phyloP scores from a whole-genome alignment of 495 filamentous ascomycete species.

The Penicillium pancosmium region DNA sequence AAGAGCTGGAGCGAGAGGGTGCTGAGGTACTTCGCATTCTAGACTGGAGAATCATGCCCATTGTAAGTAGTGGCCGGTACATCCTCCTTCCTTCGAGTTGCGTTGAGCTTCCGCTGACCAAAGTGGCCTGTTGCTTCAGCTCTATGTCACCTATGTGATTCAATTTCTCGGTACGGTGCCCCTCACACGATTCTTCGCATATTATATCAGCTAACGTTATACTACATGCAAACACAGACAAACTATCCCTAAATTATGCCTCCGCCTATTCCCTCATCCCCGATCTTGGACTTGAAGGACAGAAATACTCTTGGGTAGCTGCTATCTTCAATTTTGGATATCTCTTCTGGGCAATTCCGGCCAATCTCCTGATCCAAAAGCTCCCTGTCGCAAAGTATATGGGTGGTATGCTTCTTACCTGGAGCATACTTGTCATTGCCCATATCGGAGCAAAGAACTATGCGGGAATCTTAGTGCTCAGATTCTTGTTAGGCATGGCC shows the following conservation, averaged over 20 bases:
- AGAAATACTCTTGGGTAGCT: slow-evolving; percentile 57
- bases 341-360: slow-evolving; percentile 53
- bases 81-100: neutral
- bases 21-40: slow-evolving; percentile 35
- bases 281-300: slow-evolving; percentile 51
- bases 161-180: slow-evolving; percentile 34
- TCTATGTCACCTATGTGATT: slow-evolving; percentile 43
- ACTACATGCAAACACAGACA: slow-evolving; percentile 23
- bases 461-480: slow-evolving; percentile 54
- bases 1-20: slow-evolving; percentile 37
- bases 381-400: slow-evolving; percentile 62
- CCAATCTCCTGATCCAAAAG: slow-evolving; percentile 56
- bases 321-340: slow-evolving; percentile 56
- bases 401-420: slow-evolving; percentile 59
- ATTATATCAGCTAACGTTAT: neutral
- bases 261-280: slow-evolving; percentile 40
- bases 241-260: slow-evolving; percentile 45
- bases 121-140: slow-evolving; percentile 12
- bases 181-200: neutral
- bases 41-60: slow-evolving; percentile 40
- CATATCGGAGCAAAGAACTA: slow-evolving; percentile 62
- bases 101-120: neutral
- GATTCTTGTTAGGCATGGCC: slow-evolving; percentile 67
- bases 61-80: slow-evolving; percentile 20
- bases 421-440: slow-evolving; percentile 57